A percentile compares a stretch with the other conserved stretches of the same genome.
phyloP scores from a whole-genome alignment of 108 stramenopile species.

The Cyclotella baltica region DNA sequence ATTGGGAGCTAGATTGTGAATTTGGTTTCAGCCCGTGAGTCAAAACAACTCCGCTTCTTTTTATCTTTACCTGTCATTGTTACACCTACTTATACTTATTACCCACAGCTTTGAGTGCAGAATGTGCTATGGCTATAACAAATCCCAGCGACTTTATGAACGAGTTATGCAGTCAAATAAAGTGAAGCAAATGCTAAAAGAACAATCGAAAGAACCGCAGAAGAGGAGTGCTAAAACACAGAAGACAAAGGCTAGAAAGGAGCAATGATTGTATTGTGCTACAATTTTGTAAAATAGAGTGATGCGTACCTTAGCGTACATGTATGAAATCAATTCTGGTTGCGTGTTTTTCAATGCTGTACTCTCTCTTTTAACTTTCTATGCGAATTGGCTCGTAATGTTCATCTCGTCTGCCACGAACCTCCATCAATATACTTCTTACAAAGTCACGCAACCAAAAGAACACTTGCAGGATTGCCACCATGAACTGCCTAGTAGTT shows the following conservation, averaged over 20 bases:
- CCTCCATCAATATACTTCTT: neutral
- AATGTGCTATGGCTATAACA: conserved; percentile 57
- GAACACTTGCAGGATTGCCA: conserved; percentile 26
- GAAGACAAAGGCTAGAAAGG: neutral
- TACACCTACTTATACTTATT: neutral
- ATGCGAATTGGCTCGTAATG: conserved; percentile 29
- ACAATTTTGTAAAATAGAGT: neutral
- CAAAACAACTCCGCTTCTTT: neutral
- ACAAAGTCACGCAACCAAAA: conserved; percentile 37
- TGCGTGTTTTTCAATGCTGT: too few relatives aligned
- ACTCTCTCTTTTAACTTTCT: conserved; percentile 6
- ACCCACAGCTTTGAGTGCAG: conserved; percentile 36
- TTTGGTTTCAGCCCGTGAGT: conserved; percentile 48
- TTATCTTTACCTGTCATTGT: neutral
- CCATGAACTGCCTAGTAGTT: conserved; percentile 28
- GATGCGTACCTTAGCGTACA: too few relatives aligned
- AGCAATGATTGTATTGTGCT: neutral
- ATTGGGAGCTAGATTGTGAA: conserved; percentile 46
- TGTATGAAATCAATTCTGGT: too few relatives aligned
- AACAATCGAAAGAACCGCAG: neutral
- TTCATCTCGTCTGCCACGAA: conserved; percentile 21
- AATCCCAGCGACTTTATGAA: conserved; percentile 25
- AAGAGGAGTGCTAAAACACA: neutral
- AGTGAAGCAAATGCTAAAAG: conserved; percentile 13
- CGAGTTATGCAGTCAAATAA: conserved; percentile 30